Evolutionary conservation across 2,329 filamentous ascomycete genomes (phyloP).

Genomic region (Mycosphaerella sp.): DNA sequence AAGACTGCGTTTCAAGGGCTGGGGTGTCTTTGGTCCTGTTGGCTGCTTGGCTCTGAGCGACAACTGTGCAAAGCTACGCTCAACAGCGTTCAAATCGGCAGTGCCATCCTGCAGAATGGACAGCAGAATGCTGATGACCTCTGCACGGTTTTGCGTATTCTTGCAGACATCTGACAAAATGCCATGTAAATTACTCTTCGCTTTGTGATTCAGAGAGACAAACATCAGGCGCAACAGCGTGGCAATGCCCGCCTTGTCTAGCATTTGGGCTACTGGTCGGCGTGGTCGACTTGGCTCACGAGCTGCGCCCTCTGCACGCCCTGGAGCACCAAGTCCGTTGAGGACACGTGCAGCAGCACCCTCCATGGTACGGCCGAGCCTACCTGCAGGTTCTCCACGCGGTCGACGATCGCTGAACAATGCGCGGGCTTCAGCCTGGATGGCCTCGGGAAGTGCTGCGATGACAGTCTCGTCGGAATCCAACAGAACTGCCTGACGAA

Average conservation of each 20-base stretch:
- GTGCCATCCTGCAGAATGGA: slow-evolving; percentile 95
- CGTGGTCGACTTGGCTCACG: slow-evolving; percentile 50
- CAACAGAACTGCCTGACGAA: slow-evolving; percentile 80
- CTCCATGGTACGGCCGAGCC: slow-evolving; percentile 16
- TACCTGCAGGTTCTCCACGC: slow-evolving; percentile 12
- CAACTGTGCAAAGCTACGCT: slow-evolving; percentile 89
- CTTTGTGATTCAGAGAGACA: slow-evolving; percentile 81
- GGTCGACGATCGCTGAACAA: slow-evolving; percentile 48
- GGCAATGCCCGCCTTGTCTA: slow-evolving; percentile 91
- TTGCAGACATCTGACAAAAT: slow-evolving; percentile 89
- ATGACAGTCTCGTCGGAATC: slow-evolving; percentile 88
- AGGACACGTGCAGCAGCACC: slow-evolving; percentile 16
- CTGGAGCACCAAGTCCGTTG: slow-evolving; percentile 23
- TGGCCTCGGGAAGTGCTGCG: slow-evolving; percentile 73
- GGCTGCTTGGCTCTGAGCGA: slow-evolving; percentile 80
- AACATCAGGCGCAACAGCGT: slow-evolving; percentile 99
- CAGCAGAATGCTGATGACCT: slow-evolving; percentile 86
- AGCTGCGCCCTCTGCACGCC: slow-evolving; percentile 22
- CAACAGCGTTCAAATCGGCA: slow-evolving; percentile 84
- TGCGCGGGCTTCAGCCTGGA: slow-evolving; percentile 78
- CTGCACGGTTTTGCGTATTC: slow-evolving; percentile 90
- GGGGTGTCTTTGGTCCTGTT: slow-evolving; percentile 65
- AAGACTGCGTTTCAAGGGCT: slow-evolving; percentile 66
- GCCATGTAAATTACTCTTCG: slow-evolving; percentile 74
- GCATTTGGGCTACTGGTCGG: slow-evolving; percentile 85